Evolutionary conservation across 2,329 filamentous ascomycete species (phyloP), one percentile per base, ranked within the genome.

Genomic region (Alternaria panax): DNA sequence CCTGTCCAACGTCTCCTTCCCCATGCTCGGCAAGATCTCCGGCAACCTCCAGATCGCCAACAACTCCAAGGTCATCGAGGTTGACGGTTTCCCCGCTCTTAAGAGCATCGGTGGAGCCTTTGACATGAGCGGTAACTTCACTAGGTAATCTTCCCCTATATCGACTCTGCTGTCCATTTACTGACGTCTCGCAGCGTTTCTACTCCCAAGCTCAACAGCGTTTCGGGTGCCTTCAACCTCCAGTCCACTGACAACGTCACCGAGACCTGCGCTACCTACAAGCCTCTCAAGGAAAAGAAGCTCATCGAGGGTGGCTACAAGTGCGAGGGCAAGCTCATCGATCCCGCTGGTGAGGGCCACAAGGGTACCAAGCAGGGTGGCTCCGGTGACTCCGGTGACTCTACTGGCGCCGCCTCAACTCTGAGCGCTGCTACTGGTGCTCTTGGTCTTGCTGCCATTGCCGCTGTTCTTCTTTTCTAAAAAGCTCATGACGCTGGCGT

Each of bases 21-120:
- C 90, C 47, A 46, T 75, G 22, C 84, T 98, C 45, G 85, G 83
- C 67, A 85, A 81, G 54, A 86, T 97, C 72, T 87, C 86, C 68
- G 93, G 92, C 82, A 92, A 90, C 77, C 87, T 96, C 77, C 88
- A 90, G 70, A 87, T 99, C 75, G 90, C 91, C 80, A 96, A 97
- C 87, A 97, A 98, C 89, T 92, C 92, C 62, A 82, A 84, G 56
- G 86, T 97, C 32, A 70, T 80, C 57, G 77, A 82, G 61, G 84
- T 97, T 57, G 80, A 86, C 65, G 87, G 87, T 32, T 91, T 98
- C 81, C 84, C 86, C 62, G 76, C 83, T 65, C 86, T 99, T 27
- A 75, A 86, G 75, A 86, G 82, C 55, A 87, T 97, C 59, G 86
- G 69, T 65, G 94, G 93, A 81, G 92, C 92, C 72, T 84, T 98